phyloP scores from a whole-genome alignment of 2,329 filamentous ascomycete species.

The Hortaea werneckii region DNA sequence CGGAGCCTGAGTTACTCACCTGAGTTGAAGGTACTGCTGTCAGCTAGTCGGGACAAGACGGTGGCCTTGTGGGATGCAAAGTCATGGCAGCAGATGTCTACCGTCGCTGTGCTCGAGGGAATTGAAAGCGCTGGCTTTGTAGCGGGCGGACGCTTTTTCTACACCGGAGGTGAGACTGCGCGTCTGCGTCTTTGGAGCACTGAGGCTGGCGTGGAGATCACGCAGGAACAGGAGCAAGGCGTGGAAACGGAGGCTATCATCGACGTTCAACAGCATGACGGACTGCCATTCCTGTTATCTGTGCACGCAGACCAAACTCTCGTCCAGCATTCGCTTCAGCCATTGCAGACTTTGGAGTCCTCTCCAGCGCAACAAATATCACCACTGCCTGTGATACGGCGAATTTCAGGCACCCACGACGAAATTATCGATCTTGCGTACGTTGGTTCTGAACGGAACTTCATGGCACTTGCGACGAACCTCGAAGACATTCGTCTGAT shows the following conservation, averaged over 20 bases:
- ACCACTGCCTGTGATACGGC: slow-evolving; percentile 53
- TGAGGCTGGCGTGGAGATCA: slow-evolving; percentile 67
- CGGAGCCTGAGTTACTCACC: slow-evolving; percentile 72
- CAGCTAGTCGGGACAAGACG: slow-evolving; percentile 85
- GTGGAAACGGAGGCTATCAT: slow-evolving; percentile 59
- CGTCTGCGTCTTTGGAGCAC: slow-evolving; percentile 75
- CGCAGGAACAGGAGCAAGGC: slow-evolving; percentile 55
- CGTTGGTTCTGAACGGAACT: slow-evolving; percentile 65
- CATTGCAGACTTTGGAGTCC: slow-evolving; percentile 25
- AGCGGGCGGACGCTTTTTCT: slow-evolving; percentile 59
- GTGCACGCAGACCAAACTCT: slow-evolving; percentile 86
- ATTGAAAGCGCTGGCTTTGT: slow-evolving; percentile 79
- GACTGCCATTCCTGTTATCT: slow-evolving; percentile 62
- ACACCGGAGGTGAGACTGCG: slow-evolving; percentile 76
- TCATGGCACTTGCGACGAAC: slow-evolving; percentile 87
- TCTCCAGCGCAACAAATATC: slow-evolving; percentile 7
- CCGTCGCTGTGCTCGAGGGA: slow-evolving; percentile 75
- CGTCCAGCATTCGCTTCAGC: slow-evolving; percentile 54
- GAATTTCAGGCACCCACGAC: slow-evolving; percentile 92
- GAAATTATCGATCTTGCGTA: slow-evolving; percentile 94
- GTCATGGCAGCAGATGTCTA: slow-evolving; percentile 72
- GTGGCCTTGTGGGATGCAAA: slow-evolving; percentile 81
- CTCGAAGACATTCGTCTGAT: slow-evolving; percentile 86
- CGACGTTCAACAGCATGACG: slow-evolving; percentile 55
- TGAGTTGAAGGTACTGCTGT: slow-evolving; percentile 64